Conservation (phyloP, 495 filamentous ascomycete species). For the Hypoxylon trugodes region DNA sequence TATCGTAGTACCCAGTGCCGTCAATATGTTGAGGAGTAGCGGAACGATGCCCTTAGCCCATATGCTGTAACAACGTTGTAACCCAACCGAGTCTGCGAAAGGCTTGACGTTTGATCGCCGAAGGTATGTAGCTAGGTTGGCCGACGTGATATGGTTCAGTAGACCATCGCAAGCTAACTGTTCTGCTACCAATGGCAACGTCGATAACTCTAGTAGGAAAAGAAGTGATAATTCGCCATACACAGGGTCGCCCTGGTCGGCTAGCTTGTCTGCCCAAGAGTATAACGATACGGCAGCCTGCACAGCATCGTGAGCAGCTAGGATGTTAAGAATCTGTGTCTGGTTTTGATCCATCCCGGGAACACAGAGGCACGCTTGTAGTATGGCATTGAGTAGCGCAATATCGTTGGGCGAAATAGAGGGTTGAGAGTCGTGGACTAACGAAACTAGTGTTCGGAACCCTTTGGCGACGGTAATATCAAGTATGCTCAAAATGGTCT, state of each 20-base stretch:
- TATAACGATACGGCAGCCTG: conserved; percentile 87
- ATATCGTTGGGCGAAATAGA: conserved; percentile 73
- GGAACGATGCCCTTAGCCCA: conserved; percentile 91
- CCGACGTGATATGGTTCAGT: conserved; percentile 77
- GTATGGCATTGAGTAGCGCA: conserved; percentile 85
- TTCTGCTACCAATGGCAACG: conserved; percentile 82
- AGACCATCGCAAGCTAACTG: conserved; percentile 86
- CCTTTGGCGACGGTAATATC: conserved; percentile 80
- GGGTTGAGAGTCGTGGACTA: conserved; percentile 68
- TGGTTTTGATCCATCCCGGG: conserved; percentile 68
- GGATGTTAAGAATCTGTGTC: conserved; percentile 70
- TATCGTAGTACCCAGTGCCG: conserved; percentile 76
- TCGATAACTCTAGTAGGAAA: conserved; percentile 88
- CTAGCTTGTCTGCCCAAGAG: conserved; percentile 89
- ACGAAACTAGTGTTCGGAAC: conserved; percentile 77
- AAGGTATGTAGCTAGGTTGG: conserved; percentile 75
- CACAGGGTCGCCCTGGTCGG: conserved; percentile 81
- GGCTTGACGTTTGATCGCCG: conserved; percentile 74
- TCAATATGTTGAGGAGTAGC: conserved; percentile 87
- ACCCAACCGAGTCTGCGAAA: conserved; percentile 62
- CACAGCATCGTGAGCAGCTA: conserved; percentile 72
- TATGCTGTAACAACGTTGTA: conserved; percentile 75
- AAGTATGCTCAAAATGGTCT: conserved; percentile 74
- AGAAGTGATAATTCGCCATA: conserved; percentile 89
- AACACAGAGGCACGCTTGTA: conserved; percentile 83